phyloP scores from a whole-genome alignment of 306 rosid species.

The Spatholobus suberectus region DNA sequence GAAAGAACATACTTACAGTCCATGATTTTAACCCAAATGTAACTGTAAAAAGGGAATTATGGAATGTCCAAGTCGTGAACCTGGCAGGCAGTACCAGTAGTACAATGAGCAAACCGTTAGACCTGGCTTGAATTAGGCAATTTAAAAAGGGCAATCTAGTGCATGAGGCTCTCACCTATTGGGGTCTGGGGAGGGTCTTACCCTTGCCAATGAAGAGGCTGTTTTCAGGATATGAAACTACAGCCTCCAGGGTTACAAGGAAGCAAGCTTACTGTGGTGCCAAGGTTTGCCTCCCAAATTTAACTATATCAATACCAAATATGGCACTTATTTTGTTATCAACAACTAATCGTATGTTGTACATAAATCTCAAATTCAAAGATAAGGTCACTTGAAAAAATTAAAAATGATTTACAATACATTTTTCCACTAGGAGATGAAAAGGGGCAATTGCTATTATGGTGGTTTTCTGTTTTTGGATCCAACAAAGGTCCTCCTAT shows the following conservation, averaged over 20 bases:
- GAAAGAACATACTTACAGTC: not conserved
- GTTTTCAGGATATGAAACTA: not conserved
- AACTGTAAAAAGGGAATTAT: not conserved
- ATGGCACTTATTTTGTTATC: slow-evolving; percentile 9
- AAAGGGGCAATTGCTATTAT: not conserved
- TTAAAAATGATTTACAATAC: not conserved
- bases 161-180: not conserved
- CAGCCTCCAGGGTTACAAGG: not conserved
- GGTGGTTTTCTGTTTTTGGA: not conserved
- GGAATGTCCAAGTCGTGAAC: not conserved
- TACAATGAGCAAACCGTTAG: not conserved
- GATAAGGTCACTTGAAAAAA: not conserved
- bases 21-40: slow-evolving; percentile 18
- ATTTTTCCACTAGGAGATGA: not conserved
- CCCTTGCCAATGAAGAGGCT: not conserved
- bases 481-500: not conserved
- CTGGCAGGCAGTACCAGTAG: not conserved
- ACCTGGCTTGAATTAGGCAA: not conserved
- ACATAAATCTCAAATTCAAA: not conserved
- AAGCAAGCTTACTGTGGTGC: not conserved
- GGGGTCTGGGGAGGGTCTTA: not conserved
- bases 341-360: not conserved
- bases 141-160: not conserved
- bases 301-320: not conserved
- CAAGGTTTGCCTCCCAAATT: not conserved